Conservation (phyloP, 2,329 filamentous ascomycete species). For the Colletotrichum kahawae region DNA sequence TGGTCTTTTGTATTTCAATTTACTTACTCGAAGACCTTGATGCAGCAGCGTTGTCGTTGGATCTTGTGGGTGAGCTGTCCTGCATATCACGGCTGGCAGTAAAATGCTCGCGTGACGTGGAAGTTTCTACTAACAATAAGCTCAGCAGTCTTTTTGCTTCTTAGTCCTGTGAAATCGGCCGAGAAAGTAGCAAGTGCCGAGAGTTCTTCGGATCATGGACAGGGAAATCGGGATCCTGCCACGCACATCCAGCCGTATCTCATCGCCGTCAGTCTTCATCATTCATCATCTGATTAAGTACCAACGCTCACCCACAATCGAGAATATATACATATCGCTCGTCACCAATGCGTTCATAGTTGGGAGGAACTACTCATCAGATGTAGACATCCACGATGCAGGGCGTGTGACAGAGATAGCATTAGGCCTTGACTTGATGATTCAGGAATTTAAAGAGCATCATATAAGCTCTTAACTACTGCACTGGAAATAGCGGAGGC, state of each 20-base stretch:
- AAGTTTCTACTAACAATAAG: rapidly evolving
- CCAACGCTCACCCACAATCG: too few species aligned
- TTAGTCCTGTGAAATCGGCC: rapidly evolving
- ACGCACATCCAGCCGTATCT: rapidly evolving
- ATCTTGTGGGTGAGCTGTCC: not conserved
- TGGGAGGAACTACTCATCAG: not conserved
- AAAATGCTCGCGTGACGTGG: not conserved
- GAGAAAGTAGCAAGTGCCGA: not conserved
- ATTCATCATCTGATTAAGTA: not conserved
- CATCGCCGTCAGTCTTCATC: not conserved
- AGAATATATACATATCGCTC: too few species aligned
- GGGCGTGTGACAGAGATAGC: too few species aligned
- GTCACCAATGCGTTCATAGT: not conserved
- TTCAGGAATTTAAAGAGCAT: not conserved
- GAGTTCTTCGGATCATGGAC: not conserved
- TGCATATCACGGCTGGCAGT: not conserved
- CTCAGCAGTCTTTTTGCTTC: rapidly evolving
- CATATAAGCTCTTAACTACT: not conserved
- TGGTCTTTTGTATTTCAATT: rapidly evolving
- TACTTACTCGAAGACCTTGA: not conserved
- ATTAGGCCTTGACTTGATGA: not conserved
- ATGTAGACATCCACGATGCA: not conserved
- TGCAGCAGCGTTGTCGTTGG: rapidly evolving
- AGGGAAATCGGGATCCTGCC: not conserved
- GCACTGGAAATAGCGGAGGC: too few species aligned